A percentile compares a stretch with the other conserved stretches of the same genome.
Conservation (phyloP, 805 yeast genomes). For the Saccharomycopsis babjevae region DNA sequence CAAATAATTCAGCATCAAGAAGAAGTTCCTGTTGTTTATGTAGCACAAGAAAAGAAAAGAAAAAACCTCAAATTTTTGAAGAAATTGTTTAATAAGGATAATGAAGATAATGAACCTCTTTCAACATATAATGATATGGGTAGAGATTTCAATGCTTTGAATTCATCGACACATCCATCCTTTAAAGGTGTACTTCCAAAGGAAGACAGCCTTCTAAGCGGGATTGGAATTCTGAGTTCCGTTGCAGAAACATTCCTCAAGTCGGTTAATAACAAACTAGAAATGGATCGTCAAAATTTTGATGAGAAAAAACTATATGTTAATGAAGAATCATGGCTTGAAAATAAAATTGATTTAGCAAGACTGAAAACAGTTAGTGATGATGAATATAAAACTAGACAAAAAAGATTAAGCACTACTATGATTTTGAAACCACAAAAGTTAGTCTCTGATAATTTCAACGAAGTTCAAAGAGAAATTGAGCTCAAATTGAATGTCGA, state of each 20-base stretch:
- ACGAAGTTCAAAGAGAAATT: slow-evolving; percentile 28
- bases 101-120: background rate
- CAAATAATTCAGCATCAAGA: slow-evolving; percentile 21
- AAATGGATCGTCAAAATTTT: slow-evolving; percentile 14
- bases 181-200: background rate
- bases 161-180: background rate
- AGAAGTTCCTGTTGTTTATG: slow-evolving; percentile 12
- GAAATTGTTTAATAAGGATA: slow-evolving; percentile 14
- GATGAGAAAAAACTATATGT: slow-evolving; percentile 22
- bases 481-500: slow-evolving; percentile 17
- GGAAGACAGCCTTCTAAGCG: background rate
- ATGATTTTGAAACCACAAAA: slow-evolving; percentile 54
- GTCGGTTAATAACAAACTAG: background rate
- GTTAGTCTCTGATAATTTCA: slow-evolving; percentile 35
- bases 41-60: slow-evolving; percentile 10
- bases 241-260: background rate
- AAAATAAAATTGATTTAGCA: slow-evolving; percentile 49
- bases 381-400: slow-evolving; percentile 60
- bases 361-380: slow-evolving; percentile 62
- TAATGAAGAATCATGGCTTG: slow-evolving; percentile 40
- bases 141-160: slow-evolving; percentile 8
- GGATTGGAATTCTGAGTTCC: background rate
- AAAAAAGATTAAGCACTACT: slow-evolving; percentile 53
- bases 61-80: slow-evolving; percentile 15
- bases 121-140: slow-evolving; percentile 1